Evolutionary conservation across 495 filamentous ascomycete genomes (phyloP), one percentile per base, ranked within the genome.

Genomic region (Letharia lupina): DNA sequence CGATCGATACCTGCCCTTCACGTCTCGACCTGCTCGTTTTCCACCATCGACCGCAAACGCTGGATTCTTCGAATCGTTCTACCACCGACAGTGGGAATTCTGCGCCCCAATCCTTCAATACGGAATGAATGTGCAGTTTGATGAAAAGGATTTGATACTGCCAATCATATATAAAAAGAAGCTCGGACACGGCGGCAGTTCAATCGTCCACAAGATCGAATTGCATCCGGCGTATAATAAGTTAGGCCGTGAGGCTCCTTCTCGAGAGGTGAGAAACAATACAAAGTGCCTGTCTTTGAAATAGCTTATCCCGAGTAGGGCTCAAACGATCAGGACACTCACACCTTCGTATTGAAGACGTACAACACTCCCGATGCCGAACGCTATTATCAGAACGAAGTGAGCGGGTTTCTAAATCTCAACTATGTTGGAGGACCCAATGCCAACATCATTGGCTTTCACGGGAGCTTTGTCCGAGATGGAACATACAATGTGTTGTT

Each of bases 401-500:
- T 72, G 11, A 63, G 71, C 23, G 78, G 74, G 10, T 75, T 78
- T 61, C 66, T 67, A 41, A 66, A 65, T 31, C 65, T 81, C 6
- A 75, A 69, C 40, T 65, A 72, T 4, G 65, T 56, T 4, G 41
- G 45, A 9, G 10, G 23, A 16, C 69, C 61, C 45, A 18, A 45
- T 33, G 64, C 72, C 23, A 75, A 75, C 59, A 70, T 82, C 37
- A 75, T 81, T 18, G 71, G 61, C 5, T 82, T 76, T 63, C 77
- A 77, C 65, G 79, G 79, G 7, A 75, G 72, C 39, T 82, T 76
- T 66, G 73, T 70, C 58, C 75, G 79, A 28, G 66, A 72, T 40
- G 72, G 64, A 9, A 72, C 69, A 2, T 79, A 71, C 63, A 76
- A 79, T 63, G 68, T 82, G 2, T 65, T 83, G 39, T 71, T 83